Evolutionary conservation across 2,329 filamentous ascomycete species (phyloP), one percentile per base, ranked within the genome.

Genomic region (Pseudocercospora fijiensis): DNA sequence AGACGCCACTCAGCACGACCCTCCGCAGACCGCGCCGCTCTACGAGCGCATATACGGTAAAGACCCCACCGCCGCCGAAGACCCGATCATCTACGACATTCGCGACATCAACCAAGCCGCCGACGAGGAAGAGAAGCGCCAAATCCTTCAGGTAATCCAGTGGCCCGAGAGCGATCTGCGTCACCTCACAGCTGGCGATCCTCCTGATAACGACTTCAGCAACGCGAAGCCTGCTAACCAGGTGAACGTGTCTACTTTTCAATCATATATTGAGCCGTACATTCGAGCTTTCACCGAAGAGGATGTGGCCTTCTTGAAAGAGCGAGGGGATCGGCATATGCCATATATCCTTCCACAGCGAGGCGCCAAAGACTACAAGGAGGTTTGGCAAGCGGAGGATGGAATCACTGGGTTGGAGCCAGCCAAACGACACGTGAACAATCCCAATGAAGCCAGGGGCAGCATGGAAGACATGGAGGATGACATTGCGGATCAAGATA

Each of bases 81-180:
- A 99, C 74, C 92, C 93, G 1, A 96, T 94, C 37, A 85, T 97
- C 57, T 99, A 99, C 80, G 90, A 99, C 75, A 97, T 99, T 67
- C 88, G 88, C 61, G 83, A 88, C 0, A 83, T 93, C 24, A 84
- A 85, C 0, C 84, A 88, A 0, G 88, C 85, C 67, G 96, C 96
- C 89, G 84, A 87, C 2, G 87, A 92, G 62, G 89, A 94, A n/a
- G 89, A 96, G 72, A 91, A 89, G 76, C 92, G 90, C 74, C 86
- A 90, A 69, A 94, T 98, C 58, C 96, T 91, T 76, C 92, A 91
- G 7, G 95, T 99, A 16, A 88, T 90, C 4, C 83, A 86, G 13
- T 99, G 95, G 74, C 95, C 95, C 0, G 84, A 84, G 58, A 89
- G 86, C 67, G 91, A 97, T 73, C 83, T 99, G 8, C 84, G 88